Conservation (phyloP, 192 early-diverging fungal genomes). For the Nowakowskiella sp. region DNA sequence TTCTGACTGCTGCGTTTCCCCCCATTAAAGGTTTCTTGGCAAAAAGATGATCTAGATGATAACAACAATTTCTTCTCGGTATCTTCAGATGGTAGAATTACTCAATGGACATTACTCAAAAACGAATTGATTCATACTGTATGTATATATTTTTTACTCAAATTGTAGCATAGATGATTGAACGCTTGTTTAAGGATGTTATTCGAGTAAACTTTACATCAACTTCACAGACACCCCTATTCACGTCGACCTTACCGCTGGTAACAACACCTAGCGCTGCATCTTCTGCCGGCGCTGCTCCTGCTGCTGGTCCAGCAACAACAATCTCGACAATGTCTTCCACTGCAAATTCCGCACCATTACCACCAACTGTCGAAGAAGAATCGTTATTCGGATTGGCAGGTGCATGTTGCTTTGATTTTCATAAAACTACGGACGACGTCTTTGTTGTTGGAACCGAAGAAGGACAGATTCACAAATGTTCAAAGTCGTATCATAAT, state of each 20-base stretch:
- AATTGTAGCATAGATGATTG: conserved; percentile 17
- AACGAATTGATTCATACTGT: conserved; percentile 50
- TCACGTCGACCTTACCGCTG: background rate
- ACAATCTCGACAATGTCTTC: too few relatives aligned
- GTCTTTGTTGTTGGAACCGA: conserved; percentile 61
- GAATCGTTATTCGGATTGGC: conserved; percentile 40
- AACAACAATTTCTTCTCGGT: conserved; percentile 56
- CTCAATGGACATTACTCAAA: conserved; percentile 53
- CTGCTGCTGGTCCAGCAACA: too few relatives aligned
- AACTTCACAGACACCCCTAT: too few relatives aligned
- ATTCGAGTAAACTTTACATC: background rate
- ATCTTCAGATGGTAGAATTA: conserved; percentile 50
- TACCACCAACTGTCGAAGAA: conserved; percentile 19
- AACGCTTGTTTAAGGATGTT: background rate
- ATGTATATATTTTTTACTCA: conserved; percentile 10
- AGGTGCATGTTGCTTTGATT: conserved; percentile 57
- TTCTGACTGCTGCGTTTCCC: too few relatives aligned
- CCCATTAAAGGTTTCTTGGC: conserved; percentile 40
- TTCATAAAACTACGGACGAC: conserved; percentile 48
- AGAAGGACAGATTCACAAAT: conserved; percentile 53
- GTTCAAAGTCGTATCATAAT: conserved; percentile 52
- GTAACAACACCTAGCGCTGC: too few relatives aligned
- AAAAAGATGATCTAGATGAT: conserved; percentile 59
- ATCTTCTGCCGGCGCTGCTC: too few relatives aligned
- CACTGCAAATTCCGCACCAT: too few relatives aligned